phyloP scores from a whole-genome alignment of 2,329 filamentous ascomycete genomes.

The Blastomyces gilchristii region DNA sequence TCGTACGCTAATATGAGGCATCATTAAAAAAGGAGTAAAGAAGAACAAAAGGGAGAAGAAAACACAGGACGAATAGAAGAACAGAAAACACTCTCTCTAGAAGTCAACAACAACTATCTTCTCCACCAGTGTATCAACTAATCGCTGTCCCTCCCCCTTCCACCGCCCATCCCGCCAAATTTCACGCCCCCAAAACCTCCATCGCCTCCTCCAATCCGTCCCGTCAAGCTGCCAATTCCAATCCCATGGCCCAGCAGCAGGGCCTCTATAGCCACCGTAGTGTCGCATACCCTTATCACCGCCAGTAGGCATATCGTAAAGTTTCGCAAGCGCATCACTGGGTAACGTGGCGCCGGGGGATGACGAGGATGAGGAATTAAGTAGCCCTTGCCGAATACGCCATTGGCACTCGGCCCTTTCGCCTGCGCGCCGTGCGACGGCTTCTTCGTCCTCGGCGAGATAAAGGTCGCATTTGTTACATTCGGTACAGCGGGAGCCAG shows the following conservation, averaged over 20 bases:
- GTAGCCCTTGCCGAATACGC: constrained; percentile 51
- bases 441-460: constrained; percentile 61
- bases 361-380: constrained; percentile 10
- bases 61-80: background rate
- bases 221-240: constrained; percentile 20
- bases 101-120: constrained; percentile 24
- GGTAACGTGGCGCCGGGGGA: constrained; percentile 11
- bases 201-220: constrained; percentile 17
- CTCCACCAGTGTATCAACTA: constrained; percentile 34
- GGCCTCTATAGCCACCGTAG: constrained; percentile 9
- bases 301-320: constrained; percentile 20
- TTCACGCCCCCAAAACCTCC: constrained; percentile 29
- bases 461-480: constrained; percentile 72
- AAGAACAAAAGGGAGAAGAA: background rate
- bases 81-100: background rate
- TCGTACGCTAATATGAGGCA: background rate
- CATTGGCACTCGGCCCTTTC: constrained; percentile 62
- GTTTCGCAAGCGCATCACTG: constrained; percentile 12
- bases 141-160: constrained; percentile 32
- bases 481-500: constrained; percentile 62
- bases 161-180: constrained; percentile 33
- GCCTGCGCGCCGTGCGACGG: constrained; percentile 57
- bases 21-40: background rate
- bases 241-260: constrained; percentile 16
- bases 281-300: constrained; percentile 1